These are phyloP conservation scores for Spizellomyces punctatus DNA, from an alignment of 192 early-diverging fungal genomes.

Conservation along the genomic window DNA sequence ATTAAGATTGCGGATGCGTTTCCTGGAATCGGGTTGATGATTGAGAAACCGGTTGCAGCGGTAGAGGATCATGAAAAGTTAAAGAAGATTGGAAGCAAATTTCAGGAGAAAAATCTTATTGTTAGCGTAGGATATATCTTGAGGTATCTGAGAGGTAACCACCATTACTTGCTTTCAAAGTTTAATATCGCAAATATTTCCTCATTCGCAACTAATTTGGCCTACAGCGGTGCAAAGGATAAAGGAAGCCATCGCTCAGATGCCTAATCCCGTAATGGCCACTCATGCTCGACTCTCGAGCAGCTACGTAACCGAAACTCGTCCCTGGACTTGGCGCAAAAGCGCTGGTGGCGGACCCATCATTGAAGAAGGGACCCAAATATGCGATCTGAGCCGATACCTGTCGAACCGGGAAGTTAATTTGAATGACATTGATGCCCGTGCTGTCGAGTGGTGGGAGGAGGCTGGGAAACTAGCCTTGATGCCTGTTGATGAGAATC, in stretches of 20 bases:
- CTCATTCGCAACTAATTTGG: too few relatives aligned
- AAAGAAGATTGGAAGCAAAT: neutral
- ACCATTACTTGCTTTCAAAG: neutral
- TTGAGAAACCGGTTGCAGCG: constrained; percentile 11
- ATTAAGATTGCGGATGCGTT: neutral
- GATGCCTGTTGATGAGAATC: neutral
- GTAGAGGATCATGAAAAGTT: neutral
- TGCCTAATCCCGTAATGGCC: neutral
- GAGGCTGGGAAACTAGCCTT: neutral
- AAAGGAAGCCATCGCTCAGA: neutral
- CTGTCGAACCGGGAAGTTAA: neutral
- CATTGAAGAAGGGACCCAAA: constrained; percentile 3
- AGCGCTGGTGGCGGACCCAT: neutral
- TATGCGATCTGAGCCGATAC: neutral
- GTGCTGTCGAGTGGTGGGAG: constrained; percentile 1
- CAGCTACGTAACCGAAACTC: neutral
- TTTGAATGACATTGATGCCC: neutral
- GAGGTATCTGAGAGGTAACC: constrained; percentile 12
- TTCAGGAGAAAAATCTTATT: neutral
- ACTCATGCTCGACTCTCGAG: constrained; percentile 4
- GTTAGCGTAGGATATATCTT: constrained; percentile 8
- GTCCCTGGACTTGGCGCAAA: neutral
- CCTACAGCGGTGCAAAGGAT: constrained; percentile 2
- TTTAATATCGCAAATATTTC: neutral
- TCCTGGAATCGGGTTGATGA: neutral